These are phyloP conservation scores for Cicer bijugum DNA, from an alignment of 306 rosid genomes.

Conservation along the genomic window DNA sequence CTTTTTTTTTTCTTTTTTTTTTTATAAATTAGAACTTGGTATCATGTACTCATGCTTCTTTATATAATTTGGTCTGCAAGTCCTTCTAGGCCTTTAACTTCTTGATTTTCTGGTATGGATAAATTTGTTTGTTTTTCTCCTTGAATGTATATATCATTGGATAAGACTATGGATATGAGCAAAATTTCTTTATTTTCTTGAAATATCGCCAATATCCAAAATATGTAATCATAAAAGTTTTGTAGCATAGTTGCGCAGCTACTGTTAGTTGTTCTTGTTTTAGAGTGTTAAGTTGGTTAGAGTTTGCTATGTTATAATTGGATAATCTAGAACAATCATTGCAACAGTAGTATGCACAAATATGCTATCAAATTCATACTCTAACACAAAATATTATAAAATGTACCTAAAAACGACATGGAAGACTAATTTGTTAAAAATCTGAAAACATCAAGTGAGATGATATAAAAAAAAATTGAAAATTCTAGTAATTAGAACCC, in stretches of 20 bases:
- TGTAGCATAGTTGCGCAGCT: neutral
- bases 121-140: neutral
- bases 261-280: neutral
- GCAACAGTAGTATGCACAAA: neutral
- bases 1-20: conserved; percentile 1
- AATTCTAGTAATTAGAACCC: conserved; percentile 3
- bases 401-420: neutral
- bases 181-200: neutral
- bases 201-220: neutral
- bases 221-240: neutral
- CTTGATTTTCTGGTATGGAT: conserved; percentile 2
- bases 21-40: neutral
- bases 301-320: neutral
- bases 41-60: conserved; percentile 1
- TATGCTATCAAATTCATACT: neutral
- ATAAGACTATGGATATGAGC: neutral
- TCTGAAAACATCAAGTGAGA: neutral
- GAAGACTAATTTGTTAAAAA: neutral
- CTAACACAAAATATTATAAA: neutral
- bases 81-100: conserved; percentile 6
- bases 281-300: neutral
- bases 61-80: conserved; percentile 1
- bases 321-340: neutral
- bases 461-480: conserved; percentile 7
- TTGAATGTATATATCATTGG: neutral